Evolutionary conservation across 2,329 filamentous ascomycete genomes (phyloP).

Genomic region (Cercospora beticola): DNA sequence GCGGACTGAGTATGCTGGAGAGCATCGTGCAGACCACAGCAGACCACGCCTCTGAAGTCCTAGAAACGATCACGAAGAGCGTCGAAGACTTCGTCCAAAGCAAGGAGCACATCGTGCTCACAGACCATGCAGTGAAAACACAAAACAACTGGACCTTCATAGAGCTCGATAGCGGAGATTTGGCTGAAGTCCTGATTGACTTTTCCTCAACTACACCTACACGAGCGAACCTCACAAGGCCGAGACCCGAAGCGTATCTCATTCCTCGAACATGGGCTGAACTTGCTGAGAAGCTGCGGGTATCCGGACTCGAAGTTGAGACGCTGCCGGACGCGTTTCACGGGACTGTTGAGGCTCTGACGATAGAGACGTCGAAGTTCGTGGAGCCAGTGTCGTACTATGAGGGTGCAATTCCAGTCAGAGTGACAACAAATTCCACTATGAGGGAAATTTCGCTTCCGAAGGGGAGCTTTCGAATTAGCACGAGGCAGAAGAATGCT

Average conservation of each 20-base stretch:
- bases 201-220: slow-evolving; percentile 40
- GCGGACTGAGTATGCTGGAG: slow-evolving; percentile 38
- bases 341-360: slow-evolving; percentile 39
- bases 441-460: slow-evolving; percentile 34
- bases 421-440: slow-evolving; percentile 35
- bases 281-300: slow-evolving; percentile 35
- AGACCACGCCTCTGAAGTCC: slow-evolving; percentile 34
- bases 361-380: slow-evolving; percentile 36
- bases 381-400: slow-evolving; percentile 32
- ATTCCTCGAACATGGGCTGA: slow-evolving; percentile 40
- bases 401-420: slow-evolving; percentile 38
- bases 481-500: slow-evolving; percentile 41
- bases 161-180: slow-evolving; percentile 34
- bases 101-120: slow-evolving; percentile 36
- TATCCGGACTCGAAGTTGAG: slow-evolving; percentile 38
- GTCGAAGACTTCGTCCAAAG: slow-evolving; percentile 33
- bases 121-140: slow-evolving; percentile 33
- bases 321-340: slow-evolving; percentile 33
- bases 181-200: slow-evolving; percentile 38
- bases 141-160: slow-evolving; percentile 40
- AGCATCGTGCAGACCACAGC: slow-evolving; percentile 39
- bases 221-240: slow-evolving; percentile 38
- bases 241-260: slow-evolving; percentile 39
- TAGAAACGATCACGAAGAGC: slow-evolving; percentile 34
- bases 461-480: slow-evolving; percentile 38